Evolutionary conservation across 106 monocot genomes (phyloP), one percentile per base, ranked within the genome.

Genomic region (Dendrobium nobile): DNA sequence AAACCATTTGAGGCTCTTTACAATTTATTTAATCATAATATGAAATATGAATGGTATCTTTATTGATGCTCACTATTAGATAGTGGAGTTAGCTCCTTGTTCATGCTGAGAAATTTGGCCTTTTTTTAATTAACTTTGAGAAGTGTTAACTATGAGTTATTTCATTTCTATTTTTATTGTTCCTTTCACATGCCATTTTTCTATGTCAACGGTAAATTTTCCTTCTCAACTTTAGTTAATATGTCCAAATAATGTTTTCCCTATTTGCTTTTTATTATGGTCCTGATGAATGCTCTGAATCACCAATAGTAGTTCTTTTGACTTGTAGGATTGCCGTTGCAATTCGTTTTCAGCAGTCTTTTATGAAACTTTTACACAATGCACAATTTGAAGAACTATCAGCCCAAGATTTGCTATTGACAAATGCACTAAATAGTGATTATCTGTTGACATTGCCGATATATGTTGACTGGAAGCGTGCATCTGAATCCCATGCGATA

Each of bases 331-430:
- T 88, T 84, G 93, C 87, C 78, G 79, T 84, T 78, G 84, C 86
- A 73, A 75, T 84, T 70, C 75, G 85, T 67, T 98, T 98, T 58
- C 98, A 94, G 84, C 86, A 68, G 28, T 82, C 88, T 61, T 98
- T 95, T 82, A 91, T 95, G 92, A 88, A 95, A 77, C 91, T 98
- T 75, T 80, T 98, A 77, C 78, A 56, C 51, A 82, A 93, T 85
- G 98, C 98, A 75, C 89, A 95, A 48, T 98, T 98, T 83, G 95
- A 95, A 88, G 98, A 98, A 83, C 84, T 98, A 64, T 98, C 98
- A 48, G 91, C 83, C 20, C 82, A 89, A 72, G 98, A 98, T 85
- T 87, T 98, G 67, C 64, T 93, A 72, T 58, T 95, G 81, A 91
- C 95, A 68, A 56, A 88, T 85, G 87, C 94, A 58, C 77, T 98